These are phyloP conservation scores for Gracilaria gracilis DNA, from an alignment of 23 red algal genomes.

Conservation along the genomic window DNA sequence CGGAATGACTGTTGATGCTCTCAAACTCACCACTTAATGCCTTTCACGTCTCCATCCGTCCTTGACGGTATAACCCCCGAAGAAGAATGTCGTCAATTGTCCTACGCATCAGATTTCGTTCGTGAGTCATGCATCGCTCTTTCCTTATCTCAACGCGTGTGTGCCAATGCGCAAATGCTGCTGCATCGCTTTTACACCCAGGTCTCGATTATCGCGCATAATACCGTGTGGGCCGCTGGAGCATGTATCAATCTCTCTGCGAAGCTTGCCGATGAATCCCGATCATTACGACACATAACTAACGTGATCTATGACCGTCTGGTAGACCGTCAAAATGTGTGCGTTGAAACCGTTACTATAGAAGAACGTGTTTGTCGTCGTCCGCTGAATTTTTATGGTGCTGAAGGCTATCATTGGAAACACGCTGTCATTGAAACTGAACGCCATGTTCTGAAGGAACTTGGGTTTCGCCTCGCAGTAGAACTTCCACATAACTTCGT, in stretches of 20 bases:
- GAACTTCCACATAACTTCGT: conserved; percentile 81
- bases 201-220: conserved; percentile 43
- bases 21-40: conserved; percentile 86
- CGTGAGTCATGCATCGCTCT: conserved; percentile 50
- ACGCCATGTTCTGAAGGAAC: conserved; percentile 66
- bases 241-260: conserved; percentile 51
- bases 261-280: conserved; percentile 41
- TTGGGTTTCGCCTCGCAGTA: conserved; percentile 67
- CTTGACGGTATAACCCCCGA: conserved; percentile 32
- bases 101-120: conserved; percentile 57
- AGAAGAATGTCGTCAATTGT: conserved; percentile 36
- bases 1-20: conserved; percentile 93
- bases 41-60: conserved; percentile 46
- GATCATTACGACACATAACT: conserved; percentile 45
- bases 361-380: background rate
- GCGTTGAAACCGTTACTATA: conserved; percentile 15
- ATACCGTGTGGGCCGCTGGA: conserved; percentile 42
- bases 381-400: conserved; percentile 59
- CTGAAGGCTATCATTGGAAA: conserved; percentile 80
- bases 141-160: conserved; percentile 26
- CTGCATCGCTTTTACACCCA: conserved; percentile 62
- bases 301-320: conserved; percentile 65
- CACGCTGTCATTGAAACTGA: conserved; percentile 64
- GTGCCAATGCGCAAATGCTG: conserved; percentile 58
- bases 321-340: conserved; percentile 9